Conservation (phyloP, 306 rosid genomes). For the Macrotyloma uniflorum region DNA sequence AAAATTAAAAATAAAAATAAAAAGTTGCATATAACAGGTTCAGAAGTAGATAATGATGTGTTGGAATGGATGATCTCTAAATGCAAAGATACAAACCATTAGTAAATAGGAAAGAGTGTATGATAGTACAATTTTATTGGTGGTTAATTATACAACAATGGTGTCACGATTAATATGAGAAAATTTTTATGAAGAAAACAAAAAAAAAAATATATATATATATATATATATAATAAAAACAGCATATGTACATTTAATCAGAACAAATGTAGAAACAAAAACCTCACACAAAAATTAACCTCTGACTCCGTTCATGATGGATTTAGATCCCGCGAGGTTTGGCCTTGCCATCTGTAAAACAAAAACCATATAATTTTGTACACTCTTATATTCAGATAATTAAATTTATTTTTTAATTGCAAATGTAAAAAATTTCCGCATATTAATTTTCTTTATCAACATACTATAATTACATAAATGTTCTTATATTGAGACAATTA, state of each 20-base stretch:
- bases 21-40: not conserved
- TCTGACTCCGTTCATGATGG: constrained; percentile 49
- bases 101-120: constrained; percentile 24
- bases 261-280: constrained; percentile 46
- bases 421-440: no score
- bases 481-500: no score
- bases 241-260: constrained; percentile 64
- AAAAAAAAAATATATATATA: no score
- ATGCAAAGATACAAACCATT: constrained; percentile 19
- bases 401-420: no score
- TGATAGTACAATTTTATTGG: constrained; percentile 43
- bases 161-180: constrained; percentile 43
- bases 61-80: not conserved
- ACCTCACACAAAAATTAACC: constrained; percentile 37
- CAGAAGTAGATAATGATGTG: not conserved
- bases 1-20: not conserved
- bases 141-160: constrained; percentile 48
- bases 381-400: no score
- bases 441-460: no score
- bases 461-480: no score
- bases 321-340: constrained; percentile 70
- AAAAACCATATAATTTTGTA: no score
- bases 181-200: constrained; percentile 35
- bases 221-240: constrained; percentile 42
- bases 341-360: constrained; percentile 94